phyloP scores from a whole-genome alignment of 345 rosid species.

The Odontarrhena argentea region DNA sequence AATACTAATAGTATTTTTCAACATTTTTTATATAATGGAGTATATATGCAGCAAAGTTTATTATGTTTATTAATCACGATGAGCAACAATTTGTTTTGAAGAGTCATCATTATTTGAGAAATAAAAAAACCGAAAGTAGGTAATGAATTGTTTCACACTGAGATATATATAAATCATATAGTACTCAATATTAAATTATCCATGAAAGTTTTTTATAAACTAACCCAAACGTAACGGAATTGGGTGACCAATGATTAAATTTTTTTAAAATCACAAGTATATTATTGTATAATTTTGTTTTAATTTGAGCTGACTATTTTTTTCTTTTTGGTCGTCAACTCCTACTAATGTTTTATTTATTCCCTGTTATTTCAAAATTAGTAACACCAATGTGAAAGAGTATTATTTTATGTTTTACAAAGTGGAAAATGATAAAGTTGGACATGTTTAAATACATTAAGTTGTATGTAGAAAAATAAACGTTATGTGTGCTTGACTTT shows the following conservation, averaged over 20 bases:
- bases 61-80: constrained; percentile 1
- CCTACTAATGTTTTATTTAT: neutral
- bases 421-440: neutral
- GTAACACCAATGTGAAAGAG: constrained; percentile 10
- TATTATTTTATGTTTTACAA: neutral
- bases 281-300: constrained; percentile 1
- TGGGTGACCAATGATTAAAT: constrained; percentile 12
- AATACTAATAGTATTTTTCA: too few species aligned
- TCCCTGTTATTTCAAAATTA: neutral
- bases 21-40: too few species aligned
- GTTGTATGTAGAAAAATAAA: neutral
- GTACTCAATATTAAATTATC: neutral
- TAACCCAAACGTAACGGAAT: constrained; percentile 11
- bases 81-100: neutral
- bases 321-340: neutral
- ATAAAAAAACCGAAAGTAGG: neutral
- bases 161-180: neutral
- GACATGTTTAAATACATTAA: neutral
- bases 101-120: neutral
- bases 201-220: neutral
- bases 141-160: constrained; percentile 9
- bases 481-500: constrained; percentile 7
- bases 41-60: neutral
- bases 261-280: neutral
- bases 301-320: constrained; percentile 17